A percentile compares a stretch with the other conserved stretches of the same genome.
phyloP scores from a whole-genome alignment of 495 filamentous ascomycete species.

The Neurospora africana region DNA sequence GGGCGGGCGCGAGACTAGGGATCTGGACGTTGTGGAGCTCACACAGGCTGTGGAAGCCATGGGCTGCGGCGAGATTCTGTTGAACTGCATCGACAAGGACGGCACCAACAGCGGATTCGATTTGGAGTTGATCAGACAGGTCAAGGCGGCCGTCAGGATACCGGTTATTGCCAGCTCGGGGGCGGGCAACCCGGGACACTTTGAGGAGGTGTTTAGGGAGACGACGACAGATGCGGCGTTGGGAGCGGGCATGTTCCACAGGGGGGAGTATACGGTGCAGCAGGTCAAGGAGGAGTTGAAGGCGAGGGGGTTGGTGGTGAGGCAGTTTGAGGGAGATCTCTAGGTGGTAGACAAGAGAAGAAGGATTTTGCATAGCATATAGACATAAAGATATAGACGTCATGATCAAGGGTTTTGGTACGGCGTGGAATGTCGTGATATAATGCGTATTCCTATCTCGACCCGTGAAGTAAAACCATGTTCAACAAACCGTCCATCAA shows the following conservation, averaged over 20 bases:
- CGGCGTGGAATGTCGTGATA: background rate
- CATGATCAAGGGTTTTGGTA: background rate
- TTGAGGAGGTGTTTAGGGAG: conserved; percentile 76
- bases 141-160: conserved; percentile 75
- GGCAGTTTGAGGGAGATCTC: conserved; percentile 53
- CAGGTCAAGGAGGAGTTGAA: conserved; percentile 82
- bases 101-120: conserved; percentile 94
- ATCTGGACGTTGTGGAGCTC: conserved; percentile 82
- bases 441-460: background rate
- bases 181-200: conserved; percentile 81
- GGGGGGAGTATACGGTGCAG: conserved; percentile 86
- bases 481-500: conserved; percentile 12
- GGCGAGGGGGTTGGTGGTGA: conserved; percentile 60
- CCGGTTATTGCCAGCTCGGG: conserved; percentile 94
- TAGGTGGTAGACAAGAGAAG: conserved; percentile 14
- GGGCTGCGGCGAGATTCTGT: conserved; percentile 86
- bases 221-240: conserved; percentile 87
- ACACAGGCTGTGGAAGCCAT: conserved; percentile 87
- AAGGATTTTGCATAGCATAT: background rate
- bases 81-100: conserved; percentile 97
- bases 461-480: background rate
- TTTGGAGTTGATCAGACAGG: conserved; percentile 76
- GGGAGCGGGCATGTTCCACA: conserved; percentile 95
- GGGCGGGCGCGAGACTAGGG: conserved; percentile 81
- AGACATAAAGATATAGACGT: background rate